Evolutionary conservation across 2,329 filamentous ascomycete species (phyloP).

Genomic region (Beauveria asiatica): DNA sequence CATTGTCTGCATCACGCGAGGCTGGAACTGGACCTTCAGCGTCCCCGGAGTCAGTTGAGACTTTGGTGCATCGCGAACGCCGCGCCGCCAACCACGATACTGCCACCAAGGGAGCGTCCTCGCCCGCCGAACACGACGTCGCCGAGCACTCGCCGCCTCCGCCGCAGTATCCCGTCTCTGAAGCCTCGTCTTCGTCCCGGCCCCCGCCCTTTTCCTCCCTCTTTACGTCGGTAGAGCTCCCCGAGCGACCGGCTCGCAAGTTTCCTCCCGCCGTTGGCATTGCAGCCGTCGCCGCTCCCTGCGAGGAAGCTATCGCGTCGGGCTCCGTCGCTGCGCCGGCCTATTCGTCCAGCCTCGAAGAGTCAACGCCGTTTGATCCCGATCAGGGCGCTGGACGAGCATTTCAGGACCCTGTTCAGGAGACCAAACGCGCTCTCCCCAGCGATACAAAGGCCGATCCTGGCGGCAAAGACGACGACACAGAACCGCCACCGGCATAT

Average conservation of each 20-base stretch:
- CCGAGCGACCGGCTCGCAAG: conserved; percentile 25
- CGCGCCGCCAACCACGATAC: conserved; percentile 16
- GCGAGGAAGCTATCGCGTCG: conserved; percentile 24
- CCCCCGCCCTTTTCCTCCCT: conserved; percentile 55
- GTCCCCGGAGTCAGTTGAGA: conserved; percentile 28
- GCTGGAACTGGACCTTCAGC: conserved; percentile 26
- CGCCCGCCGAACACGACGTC: conserved; percentile 16
- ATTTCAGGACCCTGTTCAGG: conserved; percentile 48
- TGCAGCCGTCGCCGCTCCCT: conserved; percentile 1
- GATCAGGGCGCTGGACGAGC: conserved; percentile 28
- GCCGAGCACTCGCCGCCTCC: conserved; percentile 40
- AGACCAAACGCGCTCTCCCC: conserved; percentile 81
- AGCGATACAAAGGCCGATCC: conserved; percentile 69
- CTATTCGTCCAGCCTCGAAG: conserved; percentile 35
- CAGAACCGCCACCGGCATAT: conserved; percentile 92
- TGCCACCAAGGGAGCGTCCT: conserved; percentile 15
- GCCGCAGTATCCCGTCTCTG: conserved; percentile 50
- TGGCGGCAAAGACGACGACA: conserved; percentile 69
- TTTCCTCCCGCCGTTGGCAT: conserved; percentile 15
- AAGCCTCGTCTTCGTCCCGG: conserved; percentile 42
- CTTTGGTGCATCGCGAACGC: conserved; percentile 18
- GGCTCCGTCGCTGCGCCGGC: conserved; percentile 43
- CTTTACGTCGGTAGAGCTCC: conserved; percentile 36
- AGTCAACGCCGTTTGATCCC: conserved; percentile 29
- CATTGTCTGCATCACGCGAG: conserved; percentile 29